phyloP scores from a whole-genome alignment of 2,329 filamentous ascomycete species.

The Xylaria sp. region DNA sequence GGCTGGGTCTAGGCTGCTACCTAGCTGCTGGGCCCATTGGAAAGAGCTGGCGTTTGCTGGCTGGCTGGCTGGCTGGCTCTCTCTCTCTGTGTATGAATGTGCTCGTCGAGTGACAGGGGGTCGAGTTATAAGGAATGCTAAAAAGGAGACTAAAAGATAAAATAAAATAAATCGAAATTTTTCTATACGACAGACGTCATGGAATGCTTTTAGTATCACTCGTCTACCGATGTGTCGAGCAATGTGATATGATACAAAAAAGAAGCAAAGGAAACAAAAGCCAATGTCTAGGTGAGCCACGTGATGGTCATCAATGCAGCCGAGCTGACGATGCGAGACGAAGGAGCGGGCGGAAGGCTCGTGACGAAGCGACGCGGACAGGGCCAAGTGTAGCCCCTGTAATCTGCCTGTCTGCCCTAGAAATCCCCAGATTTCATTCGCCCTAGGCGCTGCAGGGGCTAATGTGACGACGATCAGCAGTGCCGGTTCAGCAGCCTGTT shows the following conservation, averaged over 20 bases:
- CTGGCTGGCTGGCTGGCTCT: too few relatives aligned
- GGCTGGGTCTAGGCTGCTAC: conserved; percentile 3
- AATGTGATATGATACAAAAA: neutral
- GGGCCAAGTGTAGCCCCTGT: conserved; percentile 15
- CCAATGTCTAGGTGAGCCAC: conserved; percentile 32
- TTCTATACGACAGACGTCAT: neutral
- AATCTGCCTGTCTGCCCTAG: conserved; percentile 1
- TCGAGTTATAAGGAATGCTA: too few relatives aligned
- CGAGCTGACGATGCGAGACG: conserved; percentile 4
- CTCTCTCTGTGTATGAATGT: neutral
- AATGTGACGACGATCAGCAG: conserved; percentile 11
- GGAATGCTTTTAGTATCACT: neutral
- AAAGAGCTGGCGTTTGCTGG: neutral
- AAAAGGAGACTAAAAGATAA: too few relatives aligned
- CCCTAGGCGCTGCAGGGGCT: conserved; percentile 5
- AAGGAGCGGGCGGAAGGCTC: conserved; percentile 8
- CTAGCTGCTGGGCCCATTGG: conserved; percentile 16
- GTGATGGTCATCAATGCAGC: conserved; percentile 29
- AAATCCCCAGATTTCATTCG: conserved; percentile 19
- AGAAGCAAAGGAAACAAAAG: neutral
- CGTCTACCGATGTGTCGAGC: neutral
- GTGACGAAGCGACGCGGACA: conserved; percentile 8
- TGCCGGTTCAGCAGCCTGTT: neutral
- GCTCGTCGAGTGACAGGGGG: too few relatives aligned
- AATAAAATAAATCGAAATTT: neutral